Evolutionary conservation across 345 rosid genomes (phyloP).

Genomic region (Capsella bursapastoris): DNA sequence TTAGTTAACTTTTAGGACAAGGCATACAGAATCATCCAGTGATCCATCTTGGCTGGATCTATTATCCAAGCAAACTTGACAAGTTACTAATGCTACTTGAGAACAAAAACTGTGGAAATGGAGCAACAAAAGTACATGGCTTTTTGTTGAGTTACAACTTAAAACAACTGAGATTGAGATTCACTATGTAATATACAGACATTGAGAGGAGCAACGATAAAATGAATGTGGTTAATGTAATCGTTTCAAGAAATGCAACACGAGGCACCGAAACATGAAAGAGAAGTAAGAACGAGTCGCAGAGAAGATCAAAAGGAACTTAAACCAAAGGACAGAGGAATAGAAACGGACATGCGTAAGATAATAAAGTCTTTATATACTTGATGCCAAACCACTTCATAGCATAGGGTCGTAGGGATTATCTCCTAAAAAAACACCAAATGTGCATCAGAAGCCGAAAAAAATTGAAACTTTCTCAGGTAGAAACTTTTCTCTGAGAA

Average conservation of each 20-base stretch:
- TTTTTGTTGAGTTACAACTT: not conserved
- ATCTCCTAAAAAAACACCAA: slow-evolving; percentile 27
- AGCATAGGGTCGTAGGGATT: not conserved
- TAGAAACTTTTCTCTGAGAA: not conserved
- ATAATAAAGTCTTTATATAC: slow-evolving; percentile 23
- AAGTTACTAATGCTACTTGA: not conserved
- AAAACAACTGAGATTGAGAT: not conserved
- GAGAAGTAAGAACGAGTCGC: not conserved
- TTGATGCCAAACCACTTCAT: not conserved
- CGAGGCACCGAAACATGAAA: slow-evolving; percentile 22
- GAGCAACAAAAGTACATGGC: slow-evolving; percentile 8
- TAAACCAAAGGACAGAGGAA: not conserved
- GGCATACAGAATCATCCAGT: slow-evolving; percentile 22
- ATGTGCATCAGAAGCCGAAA: slow-evolving; percentile 33
- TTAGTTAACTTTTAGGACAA: slow-evolving; percentile 24
- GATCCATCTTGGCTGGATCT: slow-evolving; percentile 10
- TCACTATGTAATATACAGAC: slow-evolving; percentile 7
- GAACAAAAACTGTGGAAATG: not conserved
- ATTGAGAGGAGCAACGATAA: slow-evolving; percentile 3
- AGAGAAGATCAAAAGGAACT: not conserved
- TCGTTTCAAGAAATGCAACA: not conserved
- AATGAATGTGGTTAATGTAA: not conserved
- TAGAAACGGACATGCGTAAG: slow-evolving; percentile 35
- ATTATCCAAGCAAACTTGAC: slow-evolving; percentile 2
- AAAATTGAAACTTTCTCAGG: not conserved